Base-by-base conservation (phyloP, 169 alveolate genomes). In the Babesia ovata region DNA sequence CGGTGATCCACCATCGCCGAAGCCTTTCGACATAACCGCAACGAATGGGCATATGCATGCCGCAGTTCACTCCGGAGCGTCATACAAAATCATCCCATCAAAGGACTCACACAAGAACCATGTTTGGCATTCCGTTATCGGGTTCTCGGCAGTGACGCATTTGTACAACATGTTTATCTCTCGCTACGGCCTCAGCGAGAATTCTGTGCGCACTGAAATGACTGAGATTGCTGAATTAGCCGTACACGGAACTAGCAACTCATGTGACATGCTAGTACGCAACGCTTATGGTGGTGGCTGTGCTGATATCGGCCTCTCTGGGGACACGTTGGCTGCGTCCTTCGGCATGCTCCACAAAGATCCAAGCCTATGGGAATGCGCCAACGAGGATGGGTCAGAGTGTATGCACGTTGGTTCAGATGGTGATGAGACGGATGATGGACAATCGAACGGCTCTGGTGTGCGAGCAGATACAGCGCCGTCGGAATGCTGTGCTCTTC, bases 91-190 rank as follows among this genome's bases (percentile, higher is more conserved):
- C 12, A 4, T 7, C 3, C 9, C 57, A 26, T 22, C 49, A 16
- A 33, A 44, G 24, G n/a, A 17, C 8, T 10, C 8, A n/a, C 46
- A 57, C 0, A 22, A 46, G 22, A 28, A 50, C 4, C 66, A 11
- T 17, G 36, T 83, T 1, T 81, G 90, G 24, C 36, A 56, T 16
- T 67, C 90, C 6, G 61, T 84, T 10, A 75, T 83, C 9, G 90
- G 90, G 22, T 45, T n/a, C n/a, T 33, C 57, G 44, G 49, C 82
- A 6, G 46, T 81, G n/a, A 42, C 48, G 3, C 17, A 72, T 16
- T 6, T 70, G 11, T 81, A 53, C 54, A 62, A 72, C 26, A 16
- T 21, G 63, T 81, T 57, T 52, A 45, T 73, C 10, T 21, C 52
- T n/a, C 67, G 67, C n/a, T 59, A 36, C 58, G 66, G 24, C 24